These are phyloP conservation scores for Silene uniflora DNA, from an alignment of 148 eudicot species.

Conservation along the genomic window DNA sequence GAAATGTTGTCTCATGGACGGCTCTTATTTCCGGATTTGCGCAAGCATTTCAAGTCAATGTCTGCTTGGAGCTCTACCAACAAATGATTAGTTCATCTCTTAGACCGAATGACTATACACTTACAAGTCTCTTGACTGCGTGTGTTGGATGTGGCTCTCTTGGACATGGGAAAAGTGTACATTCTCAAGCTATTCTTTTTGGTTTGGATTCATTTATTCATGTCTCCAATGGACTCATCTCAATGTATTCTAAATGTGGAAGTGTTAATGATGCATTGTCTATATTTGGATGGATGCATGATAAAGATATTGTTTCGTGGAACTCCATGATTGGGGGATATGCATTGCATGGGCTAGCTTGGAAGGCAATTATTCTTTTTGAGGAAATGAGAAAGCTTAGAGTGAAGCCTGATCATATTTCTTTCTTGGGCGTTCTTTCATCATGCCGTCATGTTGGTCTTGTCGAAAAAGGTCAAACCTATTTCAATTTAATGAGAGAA, in stretches of 20 bases:
- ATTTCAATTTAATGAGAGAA: constrained; percentile 33
- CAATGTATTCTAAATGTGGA: constrained; percentile 54
- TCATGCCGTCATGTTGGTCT: constrained; percentile 52
- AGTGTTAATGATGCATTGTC: constrained; percentile 30
- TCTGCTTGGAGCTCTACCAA: constrained; percentile 35
- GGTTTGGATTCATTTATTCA: constrained; percentile 35
- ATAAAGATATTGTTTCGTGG: constrained; percentile 43
- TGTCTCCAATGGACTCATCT: constrained; percentile 42
- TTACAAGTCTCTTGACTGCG: constrained; percentile 36
- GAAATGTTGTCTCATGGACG: constrained; percentile 50
- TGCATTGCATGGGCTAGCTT: constrained; percentile 39
- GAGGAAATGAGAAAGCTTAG: constrained; percentile 30
- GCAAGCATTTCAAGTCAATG: constrained; percentile 27
- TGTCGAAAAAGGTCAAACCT: constrained; percentile 32
- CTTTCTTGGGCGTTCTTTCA: constrained; percentile 37
- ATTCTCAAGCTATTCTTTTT: constrained; percentile 35
- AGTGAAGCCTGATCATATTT: constrained; percentile 37
- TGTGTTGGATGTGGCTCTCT: constrained; percentile 39
- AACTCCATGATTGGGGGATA: constrained; percentile 47
- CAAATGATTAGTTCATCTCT: constrained; percentile 33
- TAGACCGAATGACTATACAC: constrained; percentile 37
- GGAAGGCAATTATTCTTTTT: constrained; percentile 34
- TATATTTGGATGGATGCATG: constrained; percentile 27
- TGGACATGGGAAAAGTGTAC: constrained; percentile 34
- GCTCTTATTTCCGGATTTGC: constrained; percentile 40